Base-by-base conservation (phyloP, 2,329 filamentous ascomycete species). In the Pseudogymnoascus sp. region DNA sequence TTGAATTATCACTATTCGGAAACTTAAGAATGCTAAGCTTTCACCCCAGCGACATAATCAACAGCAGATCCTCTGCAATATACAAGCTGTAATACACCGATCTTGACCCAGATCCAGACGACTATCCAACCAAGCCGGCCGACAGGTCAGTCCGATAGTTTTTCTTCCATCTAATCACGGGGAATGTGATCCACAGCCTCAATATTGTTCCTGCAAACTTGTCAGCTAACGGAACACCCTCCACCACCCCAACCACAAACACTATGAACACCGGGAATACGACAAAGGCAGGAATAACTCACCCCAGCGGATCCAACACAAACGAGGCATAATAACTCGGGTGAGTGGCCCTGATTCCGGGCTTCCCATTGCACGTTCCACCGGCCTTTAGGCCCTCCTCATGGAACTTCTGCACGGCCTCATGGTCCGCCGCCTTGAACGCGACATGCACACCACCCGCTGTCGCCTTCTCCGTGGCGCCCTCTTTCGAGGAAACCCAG, bases 321-420 rank as follows among this genome's bases (percentile, higher is more conserved):
- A 53, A 53, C 47, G 47, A n/a, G 1, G 47, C 47, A 31, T 53
- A 53, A 53, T 53, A 53, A 53, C 25, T 53, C n/a, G 47, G 47
- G 25, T 53, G 47, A 16, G n/a, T 31, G 3, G 25, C 47, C 25
- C 47, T 31, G 25, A 53, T 53, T 0, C 47, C 47, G 1, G 47
- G 47, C 47, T 53, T 31, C n/a, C 47, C 47, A 53, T 53, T 53
- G 11, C 47, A 53, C 14, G 16, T 53, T 2, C 47, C 47, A 1
- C 47, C 47, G n/a, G 47, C 47, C 47, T 53, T 53, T 25, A 53
- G 8, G 7, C 25, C 25, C 47, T 31, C 47, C 25, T 31, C 25
- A 12, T 53, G 47, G 14, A 53, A 53, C n/a, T 16, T 16, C 47
- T 53, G 4, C 25, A 53, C 47, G 4, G 47, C 47, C 2, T 8